Conservation (phyloP, 768 basidiomycete species). For the Udeniomyces megalosporus region DNA sequence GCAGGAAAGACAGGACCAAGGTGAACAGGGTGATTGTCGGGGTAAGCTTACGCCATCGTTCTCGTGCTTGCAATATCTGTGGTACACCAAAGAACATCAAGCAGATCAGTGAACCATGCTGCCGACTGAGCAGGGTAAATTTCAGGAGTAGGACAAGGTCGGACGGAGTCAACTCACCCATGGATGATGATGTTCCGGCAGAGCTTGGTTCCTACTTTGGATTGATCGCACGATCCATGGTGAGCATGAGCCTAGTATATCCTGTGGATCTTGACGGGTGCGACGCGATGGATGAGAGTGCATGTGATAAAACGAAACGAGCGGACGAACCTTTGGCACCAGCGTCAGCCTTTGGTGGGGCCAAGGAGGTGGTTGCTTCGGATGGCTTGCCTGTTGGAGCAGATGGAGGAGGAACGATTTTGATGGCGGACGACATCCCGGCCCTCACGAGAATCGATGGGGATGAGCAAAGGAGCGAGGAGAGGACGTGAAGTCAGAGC, state of each 20-base stretch:
- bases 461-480: not conserved
- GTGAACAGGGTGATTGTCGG: not conserved
- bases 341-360: not conserved
- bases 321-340: not conserved
- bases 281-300: not conserved
- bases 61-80: conserved; percentile 4
- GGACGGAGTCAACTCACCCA: not conserved
- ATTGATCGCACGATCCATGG: no score
- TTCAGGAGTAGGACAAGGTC: no score
- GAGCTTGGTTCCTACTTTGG: conserved; percentile 1
- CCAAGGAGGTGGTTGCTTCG: no score
- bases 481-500: not conserved
- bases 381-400: not conserved
- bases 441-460: not conserved
- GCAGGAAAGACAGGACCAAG: conserved; percentile 3
- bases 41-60: not conserved
- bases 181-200: conserved; percentile 12
- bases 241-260: not conserved
- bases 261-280: not conserved
- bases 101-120: not conserved
- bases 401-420: conserved; percentile 9
- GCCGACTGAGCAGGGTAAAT: not conserved
- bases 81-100: not conserved
- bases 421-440: conserved; percentile 6
- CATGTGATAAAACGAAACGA: not conserved